A percentile compares a stretch with the other conserved stretches of the same genome.
Conservation (phyloP, 305 asterid genomes). For the Fraxinus latifolia region DNA sequence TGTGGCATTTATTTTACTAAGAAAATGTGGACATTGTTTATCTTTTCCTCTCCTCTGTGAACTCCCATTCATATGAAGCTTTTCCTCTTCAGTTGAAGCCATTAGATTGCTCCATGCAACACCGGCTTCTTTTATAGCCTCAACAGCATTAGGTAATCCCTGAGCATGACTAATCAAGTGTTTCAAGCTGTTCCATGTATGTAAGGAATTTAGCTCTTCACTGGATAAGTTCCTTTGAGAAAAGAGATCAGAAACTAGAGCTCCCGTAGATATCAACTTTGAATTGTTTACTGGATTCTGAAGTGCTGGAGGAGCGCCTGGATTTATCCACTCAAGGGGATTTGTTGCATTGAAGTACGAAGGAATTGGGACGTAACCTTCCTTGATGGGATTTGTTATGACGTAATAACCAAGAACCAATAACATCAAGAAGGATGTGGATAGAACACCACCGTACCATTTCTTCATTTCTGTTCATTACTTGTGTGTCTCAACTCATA, state of each 20-base stretch:
- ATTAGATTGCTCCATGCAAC: constrained; percentile 81
- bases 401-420: constrained; percentile 57
- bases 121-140: constrained; percentile 82
- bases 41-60: constrained; percentile 63
- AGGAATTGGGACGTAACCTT: constrained; percentile 49
- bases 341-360: constrained; percentile 52
- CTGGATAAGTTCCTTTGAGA: constrained; percentile 50
- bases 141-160: constrained; percentile 75
- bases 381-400: constrained; percentile 57
- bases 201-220: constrained; percentile 57
- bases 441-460: constrained; percentile 69
- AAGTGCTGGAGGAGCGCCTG: constrained; percentile 51
- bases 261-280: constrained; percentile 58
- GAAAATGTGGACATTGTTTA: constrained; percentile 95
- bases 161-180: constrained; percentile 57
- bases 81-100: constrained; percentile 63
- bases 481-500: constrained; percentile 33
- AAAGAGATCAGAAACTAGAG: constrained; percentile 48
- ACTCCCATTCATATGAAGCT: constrained; percentile 57
- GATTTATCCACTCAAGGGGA: constrained; percentile 83
- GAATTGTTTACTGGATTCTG: constrained; percentile 48
- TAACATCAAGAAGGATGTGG: constrained; percentile 64
- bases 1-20: constrained; percentile 74
- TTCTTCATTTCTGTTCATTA: constrained; percentile 73
- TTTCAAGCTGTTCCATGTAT: constrained; percentile 66